A percentile compares a stretch with the other conserved stretches of the same genome.
Conservation (phyloP, 2,329 filamentous ascomycete genomes). For the Penicillium sp. region DNA sequence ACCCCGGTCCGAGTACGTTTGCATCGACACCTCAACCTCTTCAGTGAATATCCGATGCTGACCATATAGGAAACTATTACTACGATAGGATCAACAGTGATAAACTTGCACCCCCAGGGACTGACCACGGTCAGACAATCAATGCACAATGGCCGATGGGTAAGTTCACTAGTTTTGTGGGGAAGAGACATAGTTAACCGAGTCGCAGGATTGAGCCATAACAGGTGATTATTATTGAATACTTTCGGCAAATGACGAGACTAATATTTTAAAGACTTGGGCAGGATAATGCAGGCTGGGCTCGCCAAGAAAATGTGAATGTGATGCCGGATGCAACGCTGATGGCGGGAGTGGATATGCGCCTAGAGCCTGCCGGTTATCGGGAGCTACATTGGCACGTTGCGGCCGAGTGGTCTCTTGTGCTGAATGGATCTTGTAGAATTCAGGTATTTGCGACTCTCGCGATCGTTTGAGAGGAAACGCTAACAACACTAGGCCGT, state of each 20-base stretch:
- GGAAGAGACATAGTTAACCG: slow-evolving; percentile 4
- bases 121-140: slow-evolving; percentile 47
- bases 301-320: slow-evolving; percentile 55
- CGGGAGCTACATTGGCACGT: slow-evolving; percentile 62
- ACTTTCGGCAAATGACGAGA: not conserved
- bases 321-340: slow-evolving; percentile 53
- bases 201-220: slow-evolving; percentile 45
- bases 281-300: slow-evolving; percentile 53
- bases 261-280: slow-evolving; percentile 38
- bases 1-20: slow-evolving; percentile 53
- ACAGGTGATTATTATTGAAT: slow-evolving; percentile 34
- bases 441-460: slow-evolving; percentile 29
- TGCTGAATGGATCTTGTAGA: slow-evolving; percentile 42
- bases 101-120: slow-evolving; percentile 55
- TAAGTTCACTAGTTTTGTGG: slow-evolving; percentile 1
- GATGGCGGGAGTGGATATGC: slow-evolving; percentile 64
- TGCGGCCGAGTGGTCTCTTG: slow-evolving; percentile 41
- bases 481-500: slow-evolving; percentile 29
- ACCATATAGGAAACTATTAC: slow-evolving; percentile 42
- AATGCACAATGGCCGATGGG: slow-evolving; percentile 58
- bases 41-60: not conserved
- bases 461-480: too few relatives aligned
- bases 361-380: slow-evolving; percentile 59
- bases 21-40: not conserved
- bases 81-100: slow-evolving; percentile 60